Conservation (phyloP, 768 basidiomycete genomes). For the Dictyophora rubrovolvata region DNA sequence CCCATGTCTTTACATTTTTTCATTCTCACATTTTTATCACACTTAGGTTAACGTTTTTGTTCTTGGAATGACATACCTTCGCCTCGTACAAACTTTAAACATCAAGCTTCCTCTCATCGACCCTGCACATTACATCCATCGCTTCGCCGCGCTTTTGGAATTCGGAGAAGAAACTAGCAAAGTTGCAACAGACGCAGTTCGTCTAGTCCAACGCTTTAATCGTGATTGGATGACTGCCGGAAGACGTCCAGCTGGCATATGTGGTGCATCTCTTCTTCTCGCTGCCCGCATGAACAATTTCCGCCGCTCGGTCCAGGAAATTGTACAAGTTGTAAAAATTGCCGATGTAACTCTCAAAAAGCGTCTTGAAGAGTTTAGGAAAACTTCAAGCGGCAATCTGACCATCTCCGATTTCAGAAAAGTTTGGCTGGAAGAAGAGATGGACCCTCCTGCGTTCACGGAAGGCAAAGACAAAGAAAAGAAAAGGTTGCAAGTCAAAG, state of each 20-base stretch:
- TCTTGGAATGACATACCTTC: conserved; percentile 91
- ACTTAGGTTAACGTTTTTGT: conserved; percentile 91
- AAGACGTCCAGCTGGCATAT: conserved; percentile 92
- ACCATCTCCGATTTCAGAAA: conserved; percentile 84
- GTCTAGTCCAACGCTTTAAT: conserved; percentile 88
- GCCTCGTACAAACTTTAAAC: conserved; percentile 81
- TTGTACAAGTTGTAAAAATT: conserved; percentile 98
- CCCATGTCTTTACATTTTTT: not conserved
- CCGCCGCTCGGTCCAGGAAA: conserved; percentile 83
- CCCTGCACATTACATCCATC: conserved; percentile 92
- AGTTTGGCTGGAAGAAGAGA: conserved; percentile 85
- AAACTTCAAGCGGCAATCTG: conserved; percentile 73
- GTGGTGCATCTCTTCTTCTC: conserved; percentile 88
- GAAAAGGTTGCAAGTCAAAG: conserved; percentile 2
- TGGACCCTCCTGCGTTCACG: conserved; percentile 84
- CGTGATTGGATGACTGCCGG: conserved; percentile 97
- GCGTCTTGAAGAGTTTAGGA: conserved; percentile 89
- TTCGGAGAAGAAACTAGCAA: conserved; percentile 91
- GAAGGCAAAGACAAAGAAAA: conserved; percentile 60
- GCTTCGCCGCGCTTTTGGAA: conserved; percentile 89
- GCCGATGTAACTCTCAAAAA: conserved; percentile 93
- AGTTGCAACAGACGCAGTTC: conserved; percentile 87
- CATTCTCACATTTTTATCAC: not conserved
- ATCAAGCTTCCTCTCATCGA: conserved; percentile 84
- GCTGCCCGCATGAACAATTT: conserved; percentile 99